phyloP scores from a whole-genome alignment of 345 rosid genomes.

The Stellera chamaejasme region DNA sequence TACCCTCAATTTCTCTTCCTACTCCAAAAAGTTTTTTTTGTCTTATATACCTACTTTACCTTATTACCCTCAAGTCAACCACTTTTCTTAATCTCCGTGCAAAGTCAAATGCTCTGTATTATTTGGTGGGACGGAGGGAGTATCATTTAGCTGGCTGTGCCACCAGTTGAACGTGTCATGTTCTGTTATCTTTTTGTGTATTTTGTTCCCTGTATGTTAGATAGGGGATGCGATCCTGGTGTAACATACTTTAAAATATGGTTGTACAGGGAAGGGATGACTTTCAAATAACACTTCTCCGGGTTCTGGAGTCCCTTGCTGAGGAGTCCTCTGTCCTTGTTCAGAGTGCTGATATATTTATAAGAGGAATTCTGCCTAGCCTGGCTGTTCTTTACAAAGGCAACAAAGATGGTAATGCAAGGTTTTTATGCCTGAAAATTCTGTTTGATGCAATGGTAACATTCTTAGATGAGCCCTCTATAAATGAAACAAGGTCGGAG shows the following conservation, averaged over 20 bases:
- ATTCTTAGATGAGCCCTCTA: slow-evolving; percentile 56
- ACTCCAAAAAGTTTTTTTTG: too few relatives aligned
- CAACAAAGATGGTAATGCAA: slow-evolving; percentile 88
- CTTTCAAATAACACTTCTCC: slow-evolving; percentile 86
- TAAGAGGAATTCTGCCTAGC: slow-evolving; percentile 72
- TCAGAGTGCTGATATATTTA: slow-evolving; percentile 44
- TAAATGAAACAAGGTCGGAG: slow-evolving; percentile 38
- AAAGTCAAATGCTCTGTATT: too few relatives aligned
- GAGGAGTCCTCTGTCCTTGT: slow-evolving; percentile 60
- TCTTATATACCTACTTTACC: too few relatives aligned
- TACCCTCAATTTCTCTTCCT: too few relatives aligned
- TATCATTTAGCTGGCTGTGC: too few relatives aligned
- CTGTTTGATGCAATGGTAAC: slow-evolving; percentile 74
- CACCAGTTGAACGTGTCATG: too few relatives aligned
- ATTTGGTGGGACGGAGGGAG: too few relatives aligned
- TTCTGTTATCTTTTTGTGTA: too few relatives aligned
- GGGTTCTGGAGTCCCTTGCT: slow-evolving; percentile 66
- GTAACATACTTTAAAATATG: slow-evolving; percentile 1
- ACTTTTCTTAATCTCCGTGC: too few relatives aligned
- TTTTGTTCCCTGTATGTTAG: too few relatives aligned
- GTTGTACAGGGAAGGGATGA: slow-evolving; percentile 79
- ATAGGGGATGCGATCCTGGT: too few relatives aligned
- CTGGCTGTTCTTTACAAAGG: slow-evolving; percentile 71
- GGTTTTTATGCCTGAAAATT: slow-evolving; percentile 85
- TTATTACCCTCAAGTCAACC: too few relatives aligned